Conservation (phyloP, 2,329 filamentous ascomycete genomes). For the Exophiala phaeomuriformis region DNA sequence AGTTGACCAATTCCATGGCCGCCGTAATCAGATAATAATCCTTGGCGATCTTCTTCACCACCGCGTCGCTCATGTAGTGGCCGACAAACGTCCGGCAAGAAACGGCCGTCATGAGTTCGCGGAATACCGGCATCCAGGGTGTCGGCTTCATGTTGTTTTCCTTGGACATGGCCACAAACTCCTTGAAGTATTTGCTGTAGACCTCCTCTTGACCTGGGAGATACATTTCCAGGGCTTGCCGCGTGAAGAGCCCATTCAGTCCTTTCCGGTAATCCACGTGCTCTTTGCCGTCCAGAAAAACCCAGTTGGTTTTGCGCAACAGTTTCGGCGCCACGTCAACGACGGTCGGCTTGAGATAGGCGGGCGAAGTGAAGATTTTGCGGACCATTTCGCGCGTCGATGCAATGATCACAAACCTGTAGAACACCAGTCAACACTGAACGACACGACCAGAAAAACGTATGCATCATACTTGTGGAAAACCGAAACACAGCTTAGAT, state of each 20-base stretch:
- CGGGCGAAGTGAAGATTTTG: conserved; percentile 92
- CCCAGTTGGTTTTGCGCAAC: conserved; percentile 86
- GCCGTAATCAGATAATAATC: conserved; percentile 97
- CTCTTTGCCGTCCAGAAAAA: conserved; percentile 89
- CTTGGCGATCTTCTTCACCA: conserved; percentile 87
- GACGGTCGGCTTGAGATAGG: conserved; percentile 89
- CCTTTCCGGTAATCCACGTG: conserved; percentile 98
- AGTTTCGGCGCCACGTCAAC: conserved; percentile 93
- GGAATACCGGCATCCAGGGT: conserved; percentile 86
- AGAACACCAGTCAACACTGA: background rate
- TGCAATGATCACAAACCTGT: conserved; percentile 91
- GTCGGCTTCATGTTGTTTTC: conserved; percentile 64
- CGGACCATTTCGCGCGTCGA: conserved; percentile 90
- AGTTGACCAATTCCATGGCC: conserved; percentile 94
- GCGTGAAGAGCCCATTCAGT: conserved; percentile 88
- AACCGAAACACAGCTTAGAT: conserved; percentile 92
- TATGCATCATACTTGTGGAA: conserved; percentile 78
- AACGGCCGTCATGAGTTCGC: conserved; percentile 88
- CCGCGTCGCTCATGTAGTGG: conserved; percentile 84
- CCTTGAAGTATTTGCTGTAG: conserved; percentile 77
- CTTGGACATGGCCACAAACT: conserved; percentile 68
- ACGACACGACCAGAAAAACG: background rate
- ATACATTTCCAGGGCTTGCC: conserved; percentile 77
- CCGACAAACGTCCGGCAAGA: conserved; percentile 96
- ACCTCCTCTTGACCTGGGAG: conserved; percentile 88